phyloP scores from a whole-genome alignment of 169 alveolate genomes.

The Hepatocystis sp. region DNA sequence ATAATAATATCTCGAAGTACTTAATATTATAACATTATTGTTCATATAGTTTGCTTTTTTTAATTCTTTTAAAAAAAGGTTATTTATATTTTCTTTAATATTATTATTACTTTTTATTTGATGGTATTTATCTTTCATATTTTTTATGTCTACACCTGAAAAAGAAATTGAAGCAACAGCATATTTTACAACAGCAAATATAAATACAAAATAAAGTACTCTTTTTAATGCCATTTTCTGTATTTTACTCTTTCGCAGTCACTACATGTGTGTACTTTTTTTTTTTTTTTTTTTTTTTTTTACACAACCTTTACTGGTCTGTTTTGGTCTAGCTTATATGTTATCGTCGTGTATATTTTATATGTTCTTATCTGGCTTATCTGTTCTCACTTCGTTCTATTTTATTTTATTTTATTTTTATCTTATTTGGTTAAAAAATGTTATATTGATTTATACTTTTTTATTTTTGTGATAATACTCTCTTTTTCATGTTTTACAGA shows the following conservation, averaged over 20 bases:
- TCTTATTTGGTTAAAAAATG: no score
- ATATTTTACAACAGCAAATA: conserved; percentile 1
- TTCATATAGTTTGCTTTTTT: conserved; percentile 77
- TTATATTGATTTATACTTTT: no score
- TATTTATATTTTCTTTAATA: conserved; percentile 26
- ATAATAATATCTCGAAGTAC: conserved; percentile 84
- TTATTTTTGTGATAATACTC: no score
- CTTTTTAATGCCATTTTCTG: conserved; percentile 23
- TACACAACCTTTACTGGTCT: no score
- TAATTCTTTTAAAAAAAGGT: conserved; percentile 31
- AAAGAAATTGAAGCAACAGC: conserved; percentile 30
- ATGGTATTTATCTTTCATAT: conserved; percentile 51
- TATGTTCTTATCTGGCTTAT: no score
- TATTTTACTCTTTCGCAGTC: no score
- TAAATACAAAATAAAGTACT: neutral
- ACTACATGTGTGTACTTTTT: neutral
- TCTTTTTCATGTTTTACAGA: no score
- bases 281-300: no score
- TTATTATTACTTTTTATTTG: conserved; percentile 15
- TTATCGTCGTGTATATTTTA: no score
- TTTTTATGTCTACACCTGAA: conserved; percentile 44
- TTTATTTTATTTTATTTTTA: no score
- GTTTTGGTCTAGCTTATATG: no score
- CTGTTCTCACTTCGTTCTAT: no score
- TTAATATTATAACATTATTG: conserved; percentile 74